phyloP scores from a whole-genome alignment of 148 eudicot genomes.

The Fagopyrum esculentum region DNA sequence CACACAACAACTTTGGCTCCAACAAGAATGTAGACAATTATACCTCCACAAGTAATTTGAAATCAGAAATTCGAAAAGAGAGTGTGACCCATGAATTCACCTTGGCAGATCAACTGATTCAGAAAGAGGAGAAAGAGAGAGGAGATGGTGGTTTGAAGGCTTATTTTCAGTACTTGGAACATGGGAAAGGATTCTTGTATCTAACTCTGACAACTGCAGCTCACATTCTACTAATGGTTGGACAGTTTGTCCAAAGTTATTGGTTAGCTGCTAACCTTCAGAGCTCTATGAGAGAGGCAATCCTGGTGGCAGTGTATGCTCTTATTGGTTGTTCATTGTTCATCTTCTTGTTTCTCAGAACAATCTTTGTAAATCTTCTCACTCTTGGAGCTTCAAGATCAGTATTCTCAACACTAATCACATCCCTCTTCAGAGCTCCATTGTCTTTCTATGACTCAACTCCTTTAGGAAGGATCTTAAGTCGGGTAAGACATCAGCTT shows the following conservation, averaged over 20 bases:
- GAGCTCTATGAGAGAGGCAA: constrained; percentile 11
- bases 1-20: constrained; percentile 20
- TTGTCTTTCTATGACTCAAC: constrained; percentile 49
- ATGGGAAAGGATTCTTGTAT: constrained; percentile 38
- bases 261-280: constrained; percentile 52
- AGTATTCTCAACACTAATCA: constrained; percentile 28
- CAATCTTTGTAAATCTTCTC: constrained; percentile 22
- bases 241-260: constrained; percentile 42
- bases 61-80: constrained; percentile 11
- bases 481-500: constrained; percentile 29
- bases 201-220: constrained; percentile 25
- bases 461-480: constrained; percentile 44
- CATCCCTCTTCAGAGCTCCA: constrained; percentile 38
- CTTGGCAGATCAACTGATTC: constrained; percentile 39
- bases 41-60: constrained; percentile 2
- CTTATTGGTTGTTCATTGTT: constrained; percentile 14
- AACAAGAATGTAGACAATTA: constrained; percentile 4
- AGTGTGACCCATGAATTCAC: constrained; percentile 5
- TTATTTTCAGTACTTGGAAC: constrained; percentile 42
- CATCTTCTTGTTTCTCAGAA: constrained; percentile 26
- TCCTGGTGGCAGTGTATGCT: constrained; percentile 1
- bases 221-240: constrained; percentile 25
- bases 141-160: constrained; percentile 54
- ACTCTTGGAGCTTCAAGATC: constrained; percentile 29
- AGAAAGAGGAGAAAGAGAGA: constrained; percentile 52